Percentiles rank a stretch among this genome's conserved stretches.
Evolutionary conservation across 352 stramenopile species (phyloP).

Genomic region (Peronosclerospora sorghi): DNA sequence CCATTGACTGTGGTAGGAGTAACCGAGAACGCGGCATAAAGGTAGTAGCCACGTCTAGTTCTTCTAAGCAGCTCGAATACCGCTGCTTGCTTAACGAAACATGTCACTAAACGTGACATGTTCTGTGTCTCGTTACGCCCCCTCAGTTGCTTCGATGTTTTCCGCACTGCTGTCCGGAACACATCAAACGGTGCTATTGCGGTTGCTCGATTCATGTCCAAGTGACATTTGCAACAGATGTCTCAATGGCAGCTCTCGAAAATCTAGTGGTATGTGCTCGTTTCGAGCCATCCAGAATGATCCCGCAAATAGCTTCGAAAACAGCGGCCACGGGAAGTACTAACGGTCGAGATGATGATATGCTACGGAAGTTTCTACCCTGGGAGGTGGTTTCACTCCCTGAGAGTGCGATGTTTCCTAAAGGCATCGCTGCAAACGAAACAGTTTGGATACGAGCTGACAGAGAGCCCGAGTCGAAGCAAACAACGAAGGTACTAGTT

Average conservation of each 20-base stretch:
- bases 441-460: slow-evolving; percentile 28
- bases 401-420: slow-evolving; percentile 1
- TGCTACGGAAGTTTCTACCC: slow-evolving; percentile 12
- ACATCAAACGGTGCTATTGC: slow-evolving; percentile 32
- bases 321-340: no score
- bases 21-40: slow-evolving; percentile 16
- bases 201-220: slow-evolving; percentile 26
- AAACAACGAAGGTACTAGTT: slow-evolving; percentile 15
- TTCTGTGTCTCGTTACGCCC: neutral
- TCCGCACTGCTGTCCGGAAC: slow-evolving; percentile 33
- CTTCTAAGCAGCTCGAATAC: neutral
- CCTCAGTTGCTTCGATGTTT: slow-evolving; percentile 29
- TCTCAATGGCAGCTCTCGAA: neutral
- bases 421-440: slow-evolving; percentile 5
- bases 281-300: slow-evolving; percentile 24
- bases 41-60: slow-evolving; percentile 1
- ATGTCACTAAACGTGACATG: neutral
- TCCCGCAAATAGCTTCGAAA: neutral
- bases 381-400: slow-evolving; percentile 13
- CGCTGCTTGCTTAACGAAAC: neutral
- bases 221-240: slow-evolving; percentile 13
- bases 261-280: slow-evolving; percentile 30
- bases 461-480: slow-evolving; percentile 25
- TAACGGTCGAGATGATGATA: neutral
- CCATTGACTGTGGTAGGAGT: slow-evolving; percentile 5